Base-by-base conservation (phyloP, 192 early-diverging fungal genomes). In the Phycomyces nitens region DNA sequence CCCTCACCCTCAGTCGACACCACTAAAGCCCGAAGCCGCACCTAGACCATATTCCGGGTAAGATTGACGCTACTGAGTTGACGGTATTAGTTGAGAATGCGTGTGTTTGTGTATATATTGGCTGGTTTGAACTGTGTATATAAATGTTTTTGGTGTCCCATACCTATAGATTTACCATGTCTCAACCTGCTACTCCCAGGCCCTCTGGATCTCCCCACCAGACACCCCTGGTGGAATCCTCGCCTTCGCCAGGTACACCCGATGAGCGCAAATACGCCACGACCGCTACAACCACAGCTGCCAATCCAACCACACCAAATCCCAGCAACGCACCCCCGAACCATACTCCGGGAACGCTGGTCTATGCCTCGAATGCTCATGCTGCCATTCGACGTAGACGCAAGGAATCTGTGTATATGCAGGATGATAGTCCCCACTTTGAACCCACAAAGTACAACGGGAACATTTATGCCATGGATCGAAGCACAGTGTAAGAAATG, bases 391-490 rank as follows among this genome's bases (percentile, higher is more conserved):
- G 59, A 47, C 41, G 43, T 11, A 61, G 43, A 51, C 47, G 42
- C 9, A 61, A 61, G 8, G 59, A 61, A 5, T 61, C 59, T 12
- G 41, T 61, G 11, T 38, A 38, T 12, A 53, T 38, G 7, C 51
- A 55, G 2, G 62, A 63, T 22, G 44, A 27, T 6, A 53, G 52
- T 12, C 62, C 62, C 24, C 39, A 49, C 40, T 63, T 63, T 43
- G 62, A 51, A 22, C 20, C 38, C 23, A 63, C 62, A 42, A 51
- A 63, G 21, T 63, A 63, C 40, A 40, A 34, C 6, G 50, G 52
- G 38, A 63, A 63, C n/a, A 39, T 63, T 2, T 53, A 53, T 18
- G n/a, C 51, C 15, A 41, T 54, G 62, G 52, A 63, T 42, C 52
- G 62, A 42, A 49, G 52, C 34, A 53, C 62, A 27, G 44, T 63